phyloP scores from a whole-genome alignment of 2,329 filamentous ascomycete genomes.

The Colletotrichum falcatum region DNA sequence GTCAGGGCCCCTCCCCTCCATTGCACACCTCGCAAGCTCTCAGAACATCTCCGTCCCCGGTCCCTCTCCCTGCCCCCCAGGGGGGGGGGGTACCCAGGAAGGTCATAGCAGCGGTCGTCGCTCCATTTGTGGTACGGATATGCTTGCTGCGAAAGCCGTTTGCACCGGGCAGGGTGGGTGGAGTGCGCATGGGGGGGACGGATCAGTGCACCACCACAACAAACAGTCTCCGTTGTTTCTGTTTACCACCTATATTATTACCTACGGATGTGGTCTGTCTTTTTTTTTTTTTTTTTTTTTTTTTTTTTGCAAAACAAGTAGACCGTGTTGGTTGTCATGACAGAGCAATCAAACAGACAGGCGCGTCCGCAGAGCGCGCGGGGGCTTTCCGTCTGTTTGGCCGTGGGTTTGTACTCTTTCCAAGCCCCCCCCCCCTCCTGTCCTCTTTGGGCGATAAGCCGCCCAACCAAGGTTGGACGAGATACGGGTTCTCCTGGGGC shows the following conservation, averaged over 20 bases:
- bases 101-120: constrained; percentile 10
- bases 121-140: constrained; percentile 1
- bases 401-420: too few species aligned
- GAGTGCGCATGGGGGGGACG: not conserved
- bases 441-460: not conserved
- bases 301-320: too few species aligned
- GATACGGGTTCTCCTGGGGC: not conserved
- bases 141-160: not conserved
- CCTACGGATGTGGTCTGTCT: constrained; percentile 12
- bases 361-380: not conserved
- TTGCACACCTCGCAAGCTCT: not conserved
- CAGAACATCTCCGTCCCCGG: not conserved
- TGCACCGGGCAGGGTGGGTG: not conserved
- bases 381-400: too few species aligned
- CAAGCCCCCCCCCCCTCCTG: not conserved
- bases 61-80: not conserved
- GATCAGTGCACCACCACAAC: not conserved
- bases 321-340: constrained; percentile 16
- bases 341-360: constrained; percentile 5
- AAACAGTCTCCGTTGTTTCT: not conserved
- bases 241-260: not conserved
- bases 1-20: constrained; percentile 4
- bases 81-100: too few species aligned
- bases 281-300: too few species aligned
- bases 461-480: not conserved